Evolutionary conservation across 2,329 filamentous ascomycete species (phyloP).

Genomic region (Hypomyces perniciosus): DNA sequence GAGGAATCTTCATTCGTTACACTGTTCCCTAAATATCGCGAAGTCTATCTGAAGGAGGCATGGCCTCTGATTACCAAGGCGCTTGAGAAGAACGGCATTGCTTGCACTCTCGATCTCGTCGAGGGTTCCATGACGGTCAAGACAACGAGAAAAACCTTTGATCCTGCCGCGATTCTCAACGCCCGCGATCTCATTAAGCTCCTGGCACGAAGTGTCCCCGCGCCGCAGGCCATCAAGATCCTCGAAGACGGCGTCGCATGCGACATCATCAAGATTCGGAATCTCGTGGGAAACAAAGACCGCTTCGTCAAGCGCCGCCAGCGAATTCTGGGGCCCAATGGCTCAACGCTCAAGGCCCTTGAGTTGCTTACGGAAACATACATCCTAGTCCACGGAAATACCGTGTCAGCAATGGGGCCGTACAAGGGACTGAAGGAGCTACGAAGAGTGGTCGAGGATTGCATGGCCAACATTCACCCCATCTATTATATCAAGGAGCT

Average conservation of each 20-base stretch:
- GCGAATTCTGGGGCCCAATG: slow-evolving; percentile 83
- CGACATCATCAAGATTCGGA: slow-evolving; percentile 94
- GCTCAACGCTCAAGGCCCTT: slow-evolving; percentile 87
- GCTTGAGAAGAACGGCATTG: slow-evolving; percentile 81
- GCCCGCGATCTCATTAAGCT: slow-evolving; percentile 92
- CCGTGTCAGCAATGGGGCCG: slow-evolving; percentile 83
- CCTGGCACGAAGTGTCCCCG: slow-evolving; percentile 83
- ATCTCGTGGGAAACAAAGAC: slow-evolving; percentile 86
- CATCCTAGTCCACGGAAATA: slow-evolving; percentile 94
- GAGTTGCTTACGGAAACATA: slow-evolving; percentile 89
- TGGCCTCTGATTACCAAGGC: slow-evolving; percentile 88
- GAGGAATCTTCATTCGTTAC: slow-evolving; percentile 88
- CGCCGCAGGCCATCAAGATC: slow-evolving; percentile 89
- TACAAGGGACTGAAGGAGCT: slow-evolving; percentile 94
- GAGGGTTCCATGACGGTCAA: slow-evolving; percentile 96
- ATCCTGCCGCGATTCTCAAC: slow-evolving; percentile 89
- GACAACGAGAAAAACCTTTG: slow-evolving; percentile 85
- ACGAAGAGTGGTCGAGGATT: slow-evolving; percentile 83
- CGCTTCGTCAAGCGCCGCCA: slow-evolving; percentile 93
- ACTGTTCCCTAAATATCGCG: slow-evolving; percentile 93
- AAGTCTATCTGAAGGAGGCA: slow-evolving; percentile 84
- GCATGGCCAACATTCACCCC: slow-evolving; percentile 94
- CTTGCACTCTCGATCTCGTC: slow-evolving; percentile 87
- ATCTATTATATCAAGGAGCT: slow-evolving; percentile 75
- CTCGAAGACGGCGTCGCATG: slow-evolving; percentile 86